These are phyloP conservation scores for Coniochaeta sp. DNA, from an alignment of 2,329 filamentous ascomycete species.

Conservation along the genomic window DNA sequence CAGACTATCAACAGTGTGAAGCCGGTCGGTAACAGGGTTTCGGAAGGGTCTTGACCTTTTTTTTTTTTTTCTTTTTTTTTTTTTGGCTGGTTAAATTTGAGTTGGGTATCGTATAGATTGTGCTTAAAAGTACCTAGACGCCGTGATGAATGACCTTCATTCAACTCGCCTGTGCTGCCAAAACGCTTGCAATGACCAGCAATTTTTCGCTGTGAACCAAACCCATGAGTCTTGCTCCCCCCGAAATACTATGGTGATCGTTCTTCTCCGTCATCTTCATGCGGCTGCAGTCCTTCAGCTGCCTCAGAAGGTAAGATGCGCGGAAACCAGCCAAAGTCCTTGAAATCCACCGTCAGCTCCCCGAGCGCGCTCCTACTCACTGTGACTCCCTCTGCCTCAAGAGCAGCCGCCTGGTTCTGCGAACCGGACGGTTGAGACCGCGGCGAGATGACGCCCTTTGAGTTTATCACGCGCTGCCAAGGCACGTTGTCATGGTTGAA, in stretches of 20 bases:
- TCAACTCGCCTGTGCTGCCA: not conserved
- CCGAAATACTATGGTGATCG: not conserved
- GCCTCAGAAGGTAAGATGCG: conserved; percentile 36
- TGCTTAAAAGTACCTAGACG: not conserved
- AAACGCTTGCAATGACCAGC: not conserved
- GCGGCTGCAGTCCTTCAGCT: conserved; percentile 8
- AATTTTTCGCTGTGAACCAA: not conserved
- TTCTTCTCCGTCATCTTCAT: conserved; percentile 19
- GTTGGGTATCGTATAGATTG: not conserved
- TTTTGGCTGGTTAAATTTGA: not conserved
- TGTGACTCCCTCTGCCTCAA: conserved; percentile 43
- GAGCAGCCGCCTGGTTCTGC: conserved; percentile 40
- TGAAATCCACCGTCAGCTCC: conserved; percentile 43
- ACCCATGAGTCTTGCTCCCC: no score
- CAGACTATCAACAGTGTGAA: conserved; percentile 20
- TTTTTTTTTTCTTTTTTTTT: no score
- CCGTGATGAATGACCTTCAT: not conserved
- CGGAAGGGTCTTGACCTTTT: conserved; percentile 10
- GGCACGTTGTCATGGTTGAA: conserved; percentile 78
- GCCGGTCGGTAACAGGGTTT: conserved; percentile 21
- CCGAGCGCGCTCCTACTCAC: conserved; percentile 42
- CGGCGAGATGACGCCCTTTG: conserved; percentile 78
- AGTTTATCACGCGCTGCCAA: conserved; percentile 90
- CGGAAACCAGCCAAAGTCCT: conserved; percentile 50
- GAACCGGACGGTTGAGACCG: conserved; percentile 51